Evolutionary conservation across 2,329 filamentous ascomycete species (phyloP), one percentile per base, ranked within the genome.

Genomic region (Cytospora chrysosperma): DNA sequence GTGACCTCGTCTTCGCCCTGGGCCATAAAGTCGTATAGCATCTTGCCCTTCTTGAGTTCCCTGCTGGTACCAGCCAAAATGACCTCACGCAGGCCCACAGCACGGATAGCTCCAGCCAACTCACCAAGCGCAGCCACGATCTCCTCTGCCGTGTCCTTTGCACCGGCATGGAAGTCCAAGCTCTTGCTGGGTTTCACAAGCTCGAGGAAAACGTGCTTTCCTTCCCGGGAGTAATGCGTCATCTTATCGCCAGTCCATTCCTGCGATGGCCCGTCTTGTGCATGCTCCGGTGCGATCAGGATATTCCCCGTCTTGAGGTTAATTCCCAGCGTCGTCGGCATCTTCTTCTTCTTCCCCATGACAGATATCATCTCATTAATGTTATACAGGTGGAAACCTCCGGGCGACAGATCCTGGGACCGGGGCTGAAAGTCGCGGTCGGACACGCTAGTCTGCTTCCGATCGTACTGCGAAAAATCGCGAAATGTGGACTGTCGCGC

Each of bases 311-410:
- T 96, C 55, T 89, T 88, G 62, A 95, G 82, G 73, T 98, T 97
- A 72, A 98, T 89, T n/a, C 94, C 94, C 43, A 98, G 77, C 0
- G 92, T 97, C n/a, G 93, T 97, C 1, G 94, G 93, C 91, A 97
- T 95, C 79, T 98, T 98, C 81, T 97, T 97, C 72, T 91, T 90
- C 80, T 96, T 97, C 62, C 94, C 94, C 87, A 97, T 93, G 52
- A 95, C 87, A n/a, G 93, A 94, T 5, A 97, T 87, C 90, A 97
- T 97, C 77, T 98, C 94, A 73, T 93, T 96, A 71, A 98, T 93
- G 71, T 97, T 97, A 78, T 97, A 98, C 75, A 98, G 82, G 72
- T 96, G 93, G 73, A 93, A 98, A 2, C 91, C 92, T 21, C 91
- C 91, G 6, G 91, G 91, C 2, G 89, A 88, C 32, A 79, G 74